Conservation (phyloP, 495 filamentous ascomycete species). For the Hypoxylon lienhwacheense region DNA sequence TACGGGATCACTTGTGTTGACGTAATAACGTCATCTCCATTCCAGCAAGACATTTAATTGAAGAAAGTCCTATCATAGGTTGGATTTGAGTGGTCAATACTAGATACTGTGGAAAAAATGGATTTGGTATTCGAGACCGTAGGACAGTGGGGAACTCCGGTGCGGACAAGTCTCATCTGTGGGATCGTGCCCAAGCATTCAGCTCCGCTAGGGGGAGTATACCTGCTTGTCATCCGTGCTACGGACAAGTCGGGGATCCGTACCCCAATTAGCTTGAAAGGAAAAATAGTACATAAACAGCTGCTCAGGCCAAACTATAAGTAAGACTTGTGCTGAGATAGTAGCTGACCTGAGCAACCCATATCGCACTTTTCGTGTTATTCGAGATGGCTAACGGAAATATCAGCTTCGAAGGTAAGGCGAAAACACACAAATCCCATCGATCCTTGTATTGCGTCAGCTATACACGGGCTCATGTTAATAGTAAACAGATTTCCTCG, state of each 20-base stretch:
- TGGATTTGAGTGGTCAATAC: too few species aligned
- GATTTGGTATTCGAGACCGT: neutral
- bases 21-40: too few species aligned
- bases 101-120: too few species aligned
- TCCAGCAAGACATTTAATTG: too few species aligned
- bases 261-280: neutral
- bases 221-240: neutral
- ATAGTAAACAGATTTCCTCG: conserved; percentile 53
- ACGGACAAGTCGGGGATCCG: conserved; percentile 28
- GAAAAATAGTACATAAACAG: conserved; percentile 9
- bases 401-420: conserved; percentile 37
- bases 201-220: neutral
- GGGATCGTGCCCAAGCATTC: conserved; percentile 3
- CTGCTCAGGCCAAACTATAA: neutral
- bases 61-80: too few species aligned
- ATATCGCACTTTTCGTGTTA: neutral
- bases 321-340: neutral
- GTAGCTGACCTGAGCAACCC: neutral
- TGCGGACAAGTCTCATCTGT: neutral
- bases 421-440: neutral
- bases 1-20: too few species aligned
- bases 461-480: too few species aligned
- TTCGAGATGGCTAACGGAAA: conserved; percentile 24
- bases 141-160: conserved; percentile 30
- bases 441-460: neutral